phyloP scores from a whole-genome alignment of 352 stramenopile species.

The Globisporangium nunn region DNA sequence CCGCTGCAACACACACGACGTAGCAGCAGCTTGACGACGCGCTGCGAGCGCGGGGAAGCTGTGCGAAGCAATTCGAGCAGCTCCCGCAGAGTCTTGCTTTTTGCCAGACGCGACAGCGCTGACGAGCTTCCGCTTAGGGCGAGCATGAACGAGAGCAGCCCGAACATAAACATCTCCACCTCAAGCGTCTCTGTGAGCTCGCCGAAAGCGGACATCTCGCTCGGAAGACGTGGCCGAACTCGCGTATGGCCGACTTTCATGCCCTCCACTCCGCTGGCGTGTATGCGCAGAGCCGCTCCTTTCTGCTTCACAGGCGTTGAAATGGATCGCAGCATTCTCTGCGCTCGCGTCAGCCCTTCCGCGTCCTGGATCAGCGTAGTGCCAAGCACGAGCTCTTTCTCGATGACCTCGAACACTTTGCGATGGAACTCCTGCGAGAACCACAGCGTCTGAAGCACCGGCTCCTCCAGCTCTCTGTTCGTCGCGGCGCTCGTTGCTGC shows the following conservation, averaged over 20 bases:
- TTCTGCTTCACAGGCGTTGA: conserved; percentile 63
- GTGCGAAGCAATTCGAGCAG: conserved; percentile 72
- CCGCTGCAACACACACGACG: conserved; percentile 64
- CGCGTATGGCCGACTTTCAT: background rate
- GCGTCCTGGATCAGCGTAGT: conserved; percentile 64
- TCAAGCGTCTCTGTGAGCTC: conserved; percentile 69
- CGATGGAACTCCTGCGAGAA: conserved; percentile 84
- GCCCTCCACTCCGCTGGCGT: conserved; percentile 34
- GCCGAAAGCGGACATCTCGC: conserved; percentile 23
- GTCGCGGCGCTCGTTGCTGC: conserved; percentile 70
- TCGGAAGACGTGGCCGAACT: conserved; percentile 12
- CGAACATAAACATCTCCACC: conserved; percentile 68
- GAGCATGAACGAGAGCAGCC: conserved; percentile 70
- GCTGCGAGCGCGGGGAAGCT: conserved; percentile 68
- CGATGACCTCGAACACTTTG: conserved; percentile 83
- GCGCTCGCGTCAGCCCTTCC: conserved; percentile 68
- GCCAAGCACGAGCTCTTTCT: conserved; percentile 67
- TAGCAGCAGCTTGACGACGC: conserved; percentile 78
- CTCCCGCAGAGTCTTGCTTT: conserved; percentile 56
- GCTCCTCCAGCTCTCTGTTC: conserved; percentile 64
- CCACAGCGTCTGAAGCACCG: conserved; percentile 75
- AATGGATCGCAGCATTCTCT: conserved; percentile 76
- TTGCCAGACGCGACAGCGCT: conserved; percentile 50
- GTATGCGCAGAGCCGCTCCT: conserved; percentile 33
- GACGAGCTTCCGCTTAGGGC: conserved; percentile 65